These are phyloP conservation scores for Anthracocystis setariae DNA, from an alignment of 1,284 basidiomycete genomes.

Conservation along the genomic window DNA sequence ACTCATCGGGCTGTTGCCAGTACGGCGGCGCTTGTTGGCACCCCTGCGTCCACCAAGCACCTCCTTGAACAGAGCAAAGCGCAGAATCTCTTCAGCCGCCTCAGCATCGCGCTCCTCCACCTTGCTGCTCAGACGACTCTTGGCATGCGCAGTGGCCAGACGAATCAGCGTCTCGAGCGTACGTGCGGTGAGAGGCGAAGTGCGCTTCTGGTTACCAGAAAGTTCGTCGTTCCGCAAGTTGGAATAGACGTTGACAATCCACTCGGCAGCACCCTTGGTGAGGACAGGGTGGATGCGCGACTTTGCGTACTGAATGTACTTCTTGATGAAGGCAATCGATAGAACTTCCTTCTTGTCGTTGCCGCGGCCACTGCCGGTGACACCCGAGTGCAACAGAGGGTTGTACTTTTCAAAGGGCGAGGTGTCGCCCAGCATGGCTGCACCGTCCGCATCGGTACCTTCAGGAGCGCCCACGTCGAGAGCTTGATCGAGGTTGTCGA, in stretches of 20 bases:
- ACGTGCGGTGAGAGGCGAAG: constrained; percentile 95
- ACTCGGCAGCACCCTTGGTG: constrained; percentile 91
- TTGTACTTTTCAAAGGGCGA: constrained; percentile 86
- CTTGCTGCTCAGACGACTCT: constrained; percentile 85
- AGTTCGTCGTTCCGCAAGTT: constrained; percentile 90
- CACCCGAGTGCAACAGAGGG: constrained; percentile 88
- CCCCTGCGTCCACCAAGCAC: constrained; percentile 77
- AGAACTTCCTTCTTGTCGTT: constrained; percentile 79
- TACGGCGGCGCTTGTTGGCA: constrained; percentile 70
- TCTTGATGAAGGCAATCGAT: constrained; percentile 94
- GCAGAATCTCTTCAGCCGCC: constrained; percentile 92
- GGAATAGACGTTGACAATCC: constrained; percentile 92
- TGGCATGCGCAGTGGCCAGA: constrained; percentile 96
- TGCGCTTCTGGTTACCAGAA: constrained; percentile 92
- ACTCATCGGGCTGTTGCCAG: constrained; percentile 50
- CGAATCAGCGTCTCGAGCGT: constrained; percentile 98
- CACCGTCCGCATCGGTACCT: constrained; percentile 56
- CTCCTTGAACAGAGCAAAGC: constrained; percentile 97
- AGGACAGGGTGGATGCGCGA: constrained; percentile 77
- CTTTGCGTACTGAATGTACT: constrained; percentile 98
- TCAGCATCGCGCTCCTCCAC: constrained; percentile 88
- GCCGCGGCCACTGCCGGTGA: constrained; percentile 69
- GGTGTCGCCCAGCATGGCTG: constrained; percentile 53
- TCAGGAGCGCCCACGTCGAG: constrained; percentile 63
- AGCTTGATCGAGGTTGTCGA: constrained; percentile 80